Base-by-base conservation (phyloP, 441 rosid genomes). In the Flueggea neowawraea region DNA sequence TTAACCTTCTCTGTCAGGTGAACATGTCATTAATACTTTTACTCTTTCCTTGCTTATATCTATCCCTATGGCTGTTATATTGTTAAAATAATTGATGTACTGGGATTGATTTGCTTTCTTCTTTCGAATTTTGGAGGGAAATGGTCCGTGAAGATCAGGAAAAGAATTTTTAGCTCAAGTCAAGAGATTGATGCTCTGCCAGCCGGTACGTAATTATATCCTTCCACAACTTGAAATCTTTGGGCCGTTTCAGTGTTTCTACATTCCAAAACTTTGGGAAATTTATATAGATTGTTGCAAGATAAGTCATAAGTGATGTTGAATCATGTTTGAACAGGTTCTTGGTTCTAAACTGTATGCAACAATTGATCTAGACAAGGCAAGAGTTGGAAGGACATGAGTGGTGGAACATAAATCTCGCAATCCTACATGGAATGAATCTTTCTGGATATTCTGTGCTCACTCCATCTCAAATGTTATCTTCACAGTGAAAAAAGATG, bases 381-480 rank as follows among this genome's bases (percentile, higher is more conserved):
- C 97, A 66, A 89, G 97, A 69, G 96, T 88, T 75, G 99, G 96
- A 58, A 80, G 96, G 65, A 95, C 99, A 5, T 79, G 91, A 73
- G 76, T 65, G 64, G 15, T 91, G 0, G 78, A 72, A 71, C 73
- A 82, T 3, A 82, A 84, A n/a, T 71, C 77, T 11, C 17, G 67
- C 5, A 88, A 84, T 59, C 99, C 96, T 6, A 78, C 70, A 65
- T 95, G 99, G 99, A 63, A 84, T 16, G 97, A 95, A 53, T 84
- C 95, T 3, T 95, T 95, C 62, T 91, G 83, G 69, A 84, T 91
- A 44, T 95, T 91, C 78, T 95, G 96, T 65, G 97, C 87, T 50
- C 99, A 91, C 65, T 16, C 70, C 69, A 85, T 91, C 68, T 82
- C 95, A 41, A 60, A 86, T 71, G 79, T 91, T 49, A 47, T 95